Evolutionary conservation across 2,329 filamentous ascomycete genomes (phyloP), one percentile per base, ranked within the genome.

Genomic region (Endoconidiophora polonica): DNA sequence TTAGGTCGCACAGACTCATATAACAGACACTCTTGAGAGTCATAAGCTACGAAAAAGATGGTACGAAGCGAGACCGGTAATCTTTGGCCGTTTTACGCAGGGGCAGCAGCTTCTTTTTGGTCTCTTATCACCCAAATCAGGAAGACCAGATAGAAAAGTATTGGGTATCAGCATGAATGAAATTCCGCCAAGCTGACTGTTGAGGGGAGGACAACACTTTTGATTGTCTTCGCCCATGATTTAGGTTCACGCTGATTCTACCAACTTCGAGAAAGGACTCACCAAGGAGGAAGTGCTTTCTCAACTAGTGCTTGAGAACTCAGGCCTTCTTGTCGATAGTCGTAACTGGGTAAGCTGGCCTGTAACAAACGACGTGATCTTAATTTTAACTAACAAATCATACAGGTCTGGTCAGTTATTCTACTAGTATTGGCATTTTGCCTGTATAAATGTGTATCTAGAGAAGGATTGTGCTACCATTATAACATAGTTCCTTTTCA

Each of bases 201-300:
- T 22, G 41, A 3, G 5, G 18, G 20, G 6, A 9, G 2, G 14
- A 12, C 14, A 5, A 38, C 29, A 24, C 18, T 22, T 10, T 14
- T 37, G 20, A 14, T 22, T 40, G 18, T 26, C 20, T 9, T 29
- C 37, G 16, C 29, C 2, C 6, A 33, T 36, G 5, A 5, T 22
- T 37, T 33, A 79, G 81, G 81, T 85, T 52, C 85, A 90, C 66
- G 84, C 85, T 47, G 83, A 90, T 60, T 77, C 83, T 2, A 84
- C 83, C 48, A 85, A 77, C 58, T 90, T 90, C 63, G 71, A 68
- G 45, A 60, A 71, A 12, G 77, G 76, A 56, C 63, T 86, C 54
- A 76, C 71, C 48, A 90, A 88, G 63, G 69, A 76, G 52, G 76
- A 84, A 54, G 83, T 81, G 22, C 88, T 88, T 56, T 71, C 74